phyloP scores from a whole-genome alignment of 768 basidiomycete species.

The Mycena crocata region DNA sequence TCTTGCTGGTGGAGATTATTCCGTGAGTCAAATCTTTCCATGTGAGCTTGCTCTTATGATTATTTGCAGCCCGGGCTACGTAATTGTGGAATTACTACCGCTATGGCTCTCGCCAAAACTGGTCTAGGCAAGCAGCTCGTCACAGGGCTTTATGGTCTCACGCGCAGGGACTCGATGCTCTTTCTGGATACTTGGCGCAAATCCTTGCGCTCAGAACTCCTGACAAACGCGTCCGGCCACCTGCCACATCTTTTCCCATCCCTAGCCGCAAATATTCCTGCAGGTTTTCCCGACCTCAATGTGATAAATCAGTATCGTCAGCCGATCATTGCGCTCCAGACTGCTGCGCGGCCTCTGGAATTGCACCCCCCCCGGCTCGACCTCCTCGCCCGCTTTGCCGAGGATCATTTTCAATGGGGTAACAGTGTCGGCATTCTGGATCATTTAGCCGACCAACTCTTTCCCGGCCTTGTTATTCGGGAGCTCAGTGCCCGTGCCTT shows the following conservation, averaged over 20 bases:
- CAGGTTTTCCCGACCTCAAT: constrained; percentile 46
- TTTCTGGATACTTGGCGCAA: constrained; percentile 12
- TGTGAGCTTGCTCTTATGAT: background rate
- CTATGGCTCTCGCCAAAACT: constrained; percentile 9
- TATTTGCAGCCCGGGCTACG: background rate
- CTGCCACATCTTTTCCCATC: constrained; percentile 36
- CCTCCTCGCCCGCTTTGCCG: constrained; percentile 22
- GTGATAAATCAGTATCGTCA: constrained; percentile 53
- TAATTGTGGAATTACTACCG: constrained; percentile 21
- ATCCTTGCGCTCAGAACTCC: constrained; percentile 4
- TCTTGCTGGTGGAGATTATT: constrained; percentile 57
- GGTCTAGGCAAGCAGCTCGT: constrained; percentile 25
- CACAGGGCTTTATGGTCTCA: background rate
- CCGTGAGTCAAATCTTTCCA: constrained; percentile 44
- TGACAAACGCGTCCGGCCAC: constrained; percentile 30
- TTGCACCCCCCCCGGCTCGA: constrained; percentile 9
- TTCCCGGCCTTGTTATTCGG: constrained; percentile 13
- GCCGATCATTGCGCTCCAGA: constrained; percentile 40
- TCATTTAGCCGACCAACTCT: constrained; percentile 15
- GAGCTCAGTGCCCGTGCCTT: background rate
- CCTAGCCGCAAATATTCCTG: constrained; percentile 42
- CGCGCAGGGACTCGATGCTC: background rate
- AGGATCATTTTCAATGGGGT: constrained; percentile 22
- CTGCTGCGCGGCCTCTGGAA: background rate
- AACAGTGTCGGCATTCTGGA: constrained; percentile 13